phyloP scores from a whole-genome alignment of 768 basidiomycete species.

The Leucocoprinus leucothites region DNA sequence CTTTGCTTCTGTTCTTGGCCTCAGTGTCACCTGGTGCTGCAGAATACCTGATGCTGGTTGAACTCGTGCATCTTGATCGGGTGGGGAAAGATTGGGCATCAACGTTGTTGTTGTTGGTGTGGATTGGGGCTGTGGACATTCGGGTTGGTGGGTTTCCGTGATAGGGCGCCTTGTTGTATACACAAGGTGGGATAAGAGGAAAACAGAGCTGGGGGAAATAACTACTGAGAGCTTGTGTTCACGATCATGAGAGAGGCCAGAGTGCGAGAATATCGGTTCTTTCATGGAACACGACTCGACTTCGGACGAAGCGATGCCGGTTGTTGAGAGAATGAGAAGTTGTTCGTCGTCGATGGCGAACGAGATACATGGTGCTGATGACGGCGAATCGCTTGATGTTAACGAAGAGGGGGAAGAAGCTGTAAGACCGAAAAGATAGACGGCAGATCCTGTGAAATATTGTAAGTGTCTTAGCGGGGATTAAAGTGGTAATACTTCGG shows the following conservation, averaged over 20 bases:
- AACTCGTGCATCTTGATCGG: too few relatives aligned
- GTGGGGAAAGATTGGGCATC: too few relatives aligned
- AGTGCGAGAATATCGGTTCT: constrained; percentile 34
- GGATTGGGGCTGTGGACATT: too few relatives aligned
- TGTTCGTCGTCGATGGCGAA: constrained; percentile 38
- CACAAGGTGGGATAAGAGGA: constrained; percentile 47
- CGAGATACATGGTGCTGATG: constrained; percentile 29
- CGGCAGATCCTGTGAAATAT: constrained; percentile 36
- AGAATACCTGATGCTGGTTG: too few relatives aligned
- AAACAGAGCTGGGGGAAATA: constrained; percentile 41
- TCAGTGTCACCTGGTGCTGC: not conserved
- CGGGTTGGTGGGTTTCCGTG: not conserved
- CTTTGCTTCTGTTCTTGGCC: constrained; percentile 1
- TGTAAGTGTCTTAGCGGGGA: not conserved
- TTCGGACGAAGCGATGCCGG: not conserved
- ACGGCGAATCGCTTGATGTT: too few relatives aligned
- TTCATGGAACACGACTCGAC: constrained; percentile 30
- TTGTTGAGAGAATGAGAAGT: constrained; percentile 26
- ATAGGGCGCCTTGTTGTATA: constrained; percentile 24
- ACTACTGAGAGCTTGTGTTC: constrained; percentile 41
- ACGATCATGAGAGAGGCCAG: constrained; percentile 28
- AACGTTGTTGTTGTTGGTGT: too few relatives aligned
- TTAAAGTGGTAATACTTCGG: constrained; percentile 7
- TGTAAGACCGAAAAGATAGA: constrained; percentile 43
- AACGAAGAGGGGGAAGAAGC: constrained; percentile 21